Conservation (phyloP, 2,329 filamentous ascomycete genomes). For the Alternaria consortialis region DNA sequence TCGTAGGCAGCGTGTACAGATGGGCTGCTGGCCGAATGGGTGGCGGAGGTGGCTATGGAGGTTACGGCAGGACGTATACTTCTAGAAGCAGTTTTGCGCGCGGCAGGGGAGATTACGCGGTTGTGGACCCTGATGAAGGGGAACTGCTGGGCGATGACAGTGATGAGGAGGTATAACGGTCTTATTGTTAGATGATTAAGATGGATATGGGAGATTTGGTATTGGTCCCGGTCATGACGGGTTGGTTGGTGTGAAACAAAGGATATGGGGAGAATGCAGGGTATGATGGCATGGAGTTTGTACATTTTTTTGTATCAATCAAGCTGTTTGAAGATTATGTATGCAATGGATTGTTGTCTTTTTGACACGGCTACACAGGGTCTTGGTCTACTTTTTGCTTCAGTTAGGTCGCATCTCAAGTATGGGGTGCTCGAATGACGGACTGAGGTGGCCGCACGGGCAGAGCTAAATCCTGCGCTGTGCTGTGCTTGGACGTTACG, state of each 20-base stretch:
- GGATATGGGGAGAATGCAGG: not conserved
- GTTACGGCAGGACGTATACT: conserved; percentile 71
- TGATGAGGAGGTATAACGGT: conserved; percentile 77
- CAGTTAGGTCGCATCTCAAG: not conserved
- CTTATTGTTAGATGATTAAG: not conserved
- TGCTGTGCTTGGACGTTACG: not conserved
- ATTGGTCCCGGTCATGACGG: not conserved
- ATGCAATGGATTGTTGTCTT: not conserved
- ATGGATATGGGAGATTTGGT: not conserved
- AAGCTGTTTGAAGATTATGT: not conserved
- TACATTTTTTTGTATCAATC: conserved; percentile 2
- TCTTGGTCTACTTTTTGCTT: not conserved
- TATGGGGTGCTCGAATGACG: not conserved
- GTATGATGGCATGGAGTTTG: not conserved
- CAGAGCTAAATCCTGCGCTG: not conserved
- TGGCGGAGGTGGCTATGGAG: conserved; percentile 50
- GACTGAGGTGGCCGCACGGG: not conserved
- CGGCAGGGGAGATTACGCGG: conserved; percentile 84
- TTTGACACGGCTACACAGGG: not conserved
- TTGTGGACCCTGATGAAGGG: conserved; percentile 92
- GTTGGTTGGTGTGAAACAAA: not conserved
- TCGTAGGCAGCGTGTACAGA: conserved; percentile 78
- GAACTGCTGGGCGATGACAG: conserved; percentile 93
- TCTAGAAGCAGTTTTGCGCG: conserved; percentile 89
- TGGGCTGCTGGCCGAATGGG: conserved; percentile 62